Evolutionary conservation across 176 grass and related monocot genomes (phyloP).

Genomic region (barley (Hordeum vulgare)): MorexV3_pseudomolecules_assembly NC_058523.1:388201079-388201578

Average conservation of each 20-base stretch:
- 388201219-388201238: background rate
- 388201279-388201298: background rate
- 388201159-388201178: conserved; percentile 16
- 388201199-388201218: background rate
- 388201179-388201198: background rate
- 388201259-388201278: background rate
- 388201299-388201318: too few species aligned
- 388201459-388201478: background rate
- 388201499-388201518: background rate
- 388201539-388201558: background rate
- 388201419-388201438: background rate
- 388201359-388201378: background rate
- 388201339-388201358: too few species aligned
- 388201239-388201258: background rate
- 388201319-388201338: too few species aligned
- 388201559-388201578: too few species aligned
- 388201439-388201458: background rate
- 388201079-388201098: background rate
- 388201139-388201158: background rate
- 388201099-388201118: conserved; percentile 17
- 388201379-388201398: background rate
- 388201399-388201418: background rate
- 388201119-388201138: background rate
- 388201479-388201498: background rate
- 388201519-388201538: background rate